Base-by-base conservation (phyloP, 345 rosid genomes). In the Corymbia maculata region DNA sequence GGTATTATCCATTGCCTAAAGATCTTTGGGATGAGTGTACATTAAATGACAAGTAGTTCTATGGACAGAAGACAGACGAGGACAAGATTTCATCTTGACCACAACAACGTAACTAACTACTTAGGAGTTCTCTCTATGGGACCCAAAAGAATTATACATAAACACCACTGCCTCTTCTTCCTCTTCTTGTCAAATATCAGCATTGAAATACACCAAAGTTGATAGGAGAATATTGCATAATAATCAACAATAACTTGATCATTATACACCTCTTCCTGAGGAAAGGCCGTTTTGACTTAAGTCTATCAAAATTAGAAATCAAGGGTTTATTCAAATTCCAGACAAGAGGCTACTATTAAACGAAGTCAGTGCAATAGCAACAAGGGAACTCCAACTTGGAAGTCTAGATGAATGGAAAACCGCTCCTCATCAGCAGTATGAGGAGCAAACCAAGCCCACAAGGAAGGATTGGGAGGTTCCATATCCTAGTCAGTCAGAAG, bases 1-100 rank as follows among this genome's bases (percentile, higher is more conserved):
- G 87, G 87, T 86, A 86, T 86, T 86, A 86, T 86, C 66, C 87
- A 85, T 86, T 86, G 57, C 66, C 87, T 86, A 86, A 32, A 53
- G 64, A 86, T 86, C 87, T 86, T 86, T 13, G 15, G 80, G 44
- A 51, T 44, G 52, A 21, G 51, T 22, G 52, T 68, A 66, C 88
- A 59, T 50, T 50, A 50, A 51, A 85, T 51, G 86, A 44, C 80
- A 64, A 87, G 68, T 52, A 61, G 68, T 87, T 87, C 79, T 36
- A 87, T 50, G 26, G 47, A 70, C 82, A 70, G 82, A 70, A 70
- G 26, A 36, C 82, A 70, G 82, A 70, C 4, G 82, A 70, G 82
- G 82, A 70, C 82, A 21, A 17, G 47, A 70, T 70, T 36, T 70
- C 82, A 36, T 70, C 49, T 19, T 36, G 82, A 75, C 82, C 49